Conservation (phyloP, 805 yeast species). For the Pichia ethanolica region DNA sequence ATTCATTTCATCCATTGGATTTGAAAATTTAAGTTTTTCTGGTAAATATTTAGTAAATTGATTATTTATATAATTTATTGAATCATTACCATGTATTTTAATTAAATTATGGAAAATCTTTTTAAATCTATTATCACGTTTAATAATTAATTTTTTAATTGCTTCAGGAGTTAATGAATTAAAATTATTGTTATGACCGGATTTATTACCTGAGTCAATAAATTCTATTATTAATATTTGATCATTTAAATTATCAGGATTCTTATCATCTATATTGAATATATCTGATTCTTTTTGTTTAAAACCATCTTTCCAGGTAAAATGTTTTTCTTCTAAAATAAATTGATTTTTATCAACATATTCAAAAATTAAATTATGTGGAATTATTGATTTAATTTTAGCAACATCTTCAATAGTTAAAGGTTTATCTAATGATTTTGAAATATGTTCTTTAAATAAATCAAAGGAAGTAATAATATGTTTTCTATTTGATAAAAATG, state of each 20-base stretch:
- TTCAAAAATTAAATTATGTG: constrained; percentile 61
- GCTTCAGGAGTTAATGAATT: constrained; percentile 45
- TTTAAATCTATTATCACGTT: constrained; percentile 48
- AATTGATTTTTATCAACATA: constrained; percentile 73
- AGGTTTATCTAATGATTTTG: constrained; percentile 38
- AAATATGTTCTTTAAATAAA: constrained; percentile 44
- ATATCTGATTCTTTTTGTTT: constrained; percentile 50
- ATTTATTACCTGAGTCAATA: constrained; percentile 51
- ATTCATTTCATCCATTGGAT: constrained; percentile 57
- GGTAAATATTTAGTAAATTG: constrained; percentile 39
- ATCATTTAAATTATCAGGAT: constrained; percentile 29
- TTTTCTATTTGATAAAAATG: constrained; percentile 54
- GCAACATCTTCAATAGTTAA: constrained; percentile 53
- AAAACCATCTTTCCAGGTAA: constrained; percentile 41
- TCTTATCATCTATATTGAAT: constrained; percentile 37
- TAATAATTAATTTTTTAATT: constrained; percentile 51
- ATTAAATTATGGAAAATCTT: constrained; percentile 33
- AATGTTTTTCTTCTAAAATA: constrained; percentile 37
- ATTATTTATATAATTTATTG: constrained; percentile 34
- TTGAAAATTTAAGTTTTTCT: constrained; percentile 38
- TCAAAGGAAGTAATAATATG: constrained; percentile 54
- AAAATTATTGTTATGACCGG: constrained; percentile 29
- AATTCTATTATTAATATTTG: constrained; percentile 71
- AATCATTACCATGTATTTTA: constrained; percentile 14
- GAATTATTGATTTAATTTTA: constrained; percentile 51